Evolutionary conservation across 2,329 filamentous ascomycete genomes (phyloP).

Genomic region (Pestalotiopsis sp.): DNA sequence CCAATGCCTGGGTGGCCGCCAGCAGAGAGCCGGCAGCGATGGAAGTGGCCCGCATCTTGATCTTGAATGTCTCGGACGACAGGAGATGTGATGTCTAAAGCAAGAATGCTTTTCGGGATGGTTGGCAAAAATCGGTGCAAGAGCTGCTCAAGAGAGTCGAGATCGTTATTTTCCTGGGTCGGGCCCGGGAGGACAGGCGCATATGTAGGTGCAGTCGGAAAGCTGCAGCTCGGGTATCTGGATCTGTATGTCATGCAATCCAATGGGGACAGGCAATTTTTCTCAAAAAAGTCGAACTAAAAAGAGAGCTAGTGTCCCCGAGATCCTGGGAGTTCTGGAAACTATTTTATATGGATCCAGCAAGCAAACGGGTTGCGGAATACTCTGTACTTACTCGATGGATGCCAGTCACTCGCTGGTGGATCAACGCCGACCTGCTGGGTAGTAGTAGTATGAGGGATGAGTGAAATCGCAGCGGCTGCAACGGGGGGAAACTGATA

Average conservation of each 20-base stretch:
- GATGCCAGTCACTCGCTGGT: not conserved
- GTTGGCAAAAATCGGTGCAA: not conserved
- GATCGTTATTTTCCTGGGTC: not conserved
- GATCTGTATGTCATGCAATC: not conserved
- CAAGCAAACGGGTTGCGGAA: not conserved
- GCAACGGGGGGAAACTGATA: not conserved
- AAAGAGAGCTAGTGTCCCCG: not conserved
- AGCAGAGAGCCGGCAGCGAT: conserved; percentile 6
- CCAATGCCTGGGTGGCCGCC: conserved; percentile 5
- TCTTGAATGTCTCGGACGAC: conserved; percentile 1
- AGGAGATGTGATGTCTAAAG: not conserved
- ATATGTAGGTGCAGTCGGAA: not conserved
- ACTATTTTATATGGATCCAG: not conserved
- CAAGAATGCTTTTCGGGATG: not conserved
- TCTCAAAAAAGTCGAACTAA: not conserved
- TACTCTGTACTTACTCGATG: not conserved
- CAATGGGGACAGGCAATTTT: not conserved
- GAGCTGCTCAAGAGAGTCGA: not conserved
- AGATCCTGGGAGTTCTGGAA: not conserved
- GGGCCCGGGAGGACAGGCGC: not conserved
- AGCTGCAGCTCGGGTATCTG: not conserved
- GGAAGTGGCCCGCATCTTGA: conserved; percentile 5
- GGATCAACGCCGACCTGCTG: not conserved
- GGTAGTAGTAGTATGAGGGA: not conserved
- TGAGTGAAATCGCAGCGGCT: not conserved